These are phyloP conservation scores for Beta vulgaris DNA, from an alignment of 148 eudicot species.

Conservation along the genomic window DNA sequence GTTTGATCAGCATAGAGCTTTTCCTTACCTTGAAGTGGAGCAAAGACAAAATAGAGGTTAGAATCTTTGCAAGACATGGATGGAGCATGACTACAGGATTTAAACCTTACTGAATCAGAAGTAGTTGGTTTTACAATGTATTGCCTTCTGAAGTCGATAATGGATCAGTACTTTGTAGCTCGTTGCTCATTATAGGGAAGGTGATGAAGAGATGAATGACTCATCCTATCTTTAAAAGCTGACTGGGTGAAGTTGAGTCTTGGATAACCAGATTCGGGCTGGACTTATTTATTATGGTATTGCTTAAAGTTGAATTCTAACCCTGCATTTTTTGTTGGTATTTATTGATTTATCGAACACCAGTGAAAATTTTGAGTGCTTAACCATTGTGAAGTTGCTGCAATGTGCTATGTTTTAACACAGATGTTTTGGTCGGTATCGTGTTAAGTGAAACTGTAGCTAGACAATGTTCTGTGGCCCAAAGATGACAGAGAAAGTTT, in stretches of 20 bases:
- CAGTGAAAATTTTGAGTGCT: background rate
- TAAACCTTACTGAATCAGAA: too few species aligned
- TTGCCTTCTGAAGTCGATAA: too few species aligned
- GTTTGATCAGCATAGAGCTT: too few species aligned
- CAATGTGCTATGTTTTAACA: background rate
- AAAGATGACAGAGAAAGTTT: background rate
- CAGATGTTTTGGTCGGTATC: background rate
- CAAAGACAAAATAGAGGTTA: too few species aligned
- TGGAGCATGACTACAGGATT: too few species aligned
- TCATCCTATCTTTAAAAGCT: background rate
- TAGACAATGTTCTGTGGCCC: background rate
- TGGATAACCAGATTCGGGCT: background rate
- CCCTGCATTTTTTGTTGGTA: background rate
- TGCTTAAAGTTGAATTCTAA: background rate
- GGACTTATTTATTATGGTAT: background rate
- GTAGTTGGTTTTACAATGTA: too few species aligned
- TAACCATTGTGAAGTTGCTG: conserved; percentile 1
- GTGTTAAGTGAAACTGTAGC: too few species aligned
- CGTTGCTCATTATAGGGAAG: background rate
- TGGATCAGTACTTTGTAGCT: background rate
- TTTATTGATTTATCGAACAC: background rate
- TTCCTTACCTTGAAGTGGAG: too few species aligned
- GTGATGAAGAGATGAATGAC: background rate
- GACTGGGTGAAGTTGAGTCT: background rate
- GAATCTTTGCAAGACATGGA: too few species aligned